Evolutionary conservation across 352 stramenopile species (phyloP), one percentile per base, ranked within the genome.

Genomic region (Aphanomyces invadans): DNA sequence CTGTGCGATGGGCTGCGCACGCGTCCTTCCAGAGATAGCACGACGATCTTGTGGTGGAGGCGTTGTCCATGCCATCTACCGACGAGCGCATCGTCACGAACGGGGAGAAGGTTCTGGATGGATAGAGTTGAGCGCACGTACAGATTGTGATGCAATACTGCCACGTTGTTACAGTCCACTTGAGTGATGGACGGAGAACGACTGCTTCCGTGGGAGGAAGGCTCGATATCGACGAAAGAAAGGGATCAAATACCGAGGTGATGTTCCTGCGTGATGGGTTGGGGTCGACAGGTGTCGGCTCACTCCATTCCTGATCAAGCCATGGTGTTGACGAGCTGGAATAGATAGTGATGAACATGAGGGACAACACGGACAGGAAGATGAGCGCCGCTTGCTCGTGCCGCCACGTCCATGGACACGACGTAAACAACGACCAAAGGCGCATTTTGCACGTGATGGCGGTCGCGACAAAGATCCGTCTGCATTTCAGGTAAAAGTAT

Each of bases 321-420:
- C 55, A 64, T 17, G 36, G 19, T 26, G 21, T 52, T 1, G 55
- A 64, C 28, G 55, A 23, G 38, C 36, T 64, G n/a, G 36, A 33
- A 38, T 64, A 64, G 39, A 64, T 19, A 7, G 36, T 52, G 21
- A 64, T 46, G 26, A 64, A 29, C 21, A 64, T n/a, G 32, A 64
- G 17, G 4, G 55, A 64, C 36, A 28, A 19, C 7, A 64, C 33
- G 11, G 28, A 53, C 23, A 64, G 55, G 9, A 64, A 19, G 36
- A 64, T 10, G 4, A 64, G 55, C 21, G 31, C 31, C 17, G 36
- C 55, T 17, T 38, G 32, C 36, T 64, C 55, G n/a, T 48, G 21
- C 3, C 17, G 2, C 55, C 55, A 64, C 4, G 29, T 33, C 36
- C 33, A 31, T 48, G 12, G 3, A 21, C 28, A 36, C 54, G 17